A percentile compares a stretch with the other conserved stretches of the same genome.
Evolutionary conservation across 2,329 filamentous ascomycete species (phyloP).

Genomic region (Onygenales sp.): DNA sequence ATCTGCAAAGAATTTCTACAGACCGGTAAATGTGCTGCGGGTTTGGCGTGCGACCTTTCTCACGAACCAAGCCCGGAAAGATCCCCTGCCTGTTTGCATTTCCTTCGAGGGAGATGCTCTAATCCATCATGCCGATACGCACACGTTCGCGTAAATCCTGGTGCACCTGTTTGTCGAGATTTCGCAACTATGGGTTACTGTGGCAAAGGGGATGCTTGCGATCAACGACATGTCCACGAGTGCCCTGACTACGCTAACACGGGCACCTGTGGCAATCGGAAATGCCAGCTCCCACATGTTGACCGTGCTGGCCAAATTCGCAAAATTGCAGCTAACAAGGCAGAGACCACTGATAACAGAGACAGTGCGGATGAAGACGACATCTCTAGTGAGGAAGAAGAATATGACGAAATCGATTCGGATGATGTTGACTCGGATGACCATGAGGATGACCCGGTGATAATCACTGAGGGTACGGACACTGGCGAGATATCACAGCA

Average conservation of each 20-base stretch:
- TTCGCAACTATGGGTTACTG: constrained; percentile 89
- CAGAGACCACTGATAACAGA: constrained; percentile 20
- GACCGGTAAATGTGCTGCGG: constrained; percentile 66
- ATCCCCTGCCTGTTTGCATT: constrained; percentile 81
- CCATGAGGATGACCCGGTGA: constrained; percentile 32
- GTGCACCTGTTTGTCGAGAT: constrained; percentile 68
- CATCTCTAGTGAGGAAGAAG: constrained; percentile 68
- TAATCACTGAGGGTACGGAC: constrained; percentile 26
- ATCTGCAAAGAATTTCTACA: constrained; percentile 82
- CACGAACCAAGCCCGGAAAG: constrained; percentile 77
- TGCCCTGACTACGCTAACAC: constrained; percentile 93
- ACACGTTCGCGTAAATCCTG: constrained; percentile 68
- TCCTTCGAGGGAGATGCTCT: constrained; percentile 78
- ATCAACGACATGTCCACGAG: constrained; percentile 79
- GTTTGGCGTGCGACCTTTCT: constrained; percentile 78
- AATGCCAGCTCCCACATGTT: constrained; percentile 78
- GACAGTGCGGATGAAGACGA: constrained; percentile 43
- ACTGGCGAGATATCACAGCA: constrained; percentile 43
- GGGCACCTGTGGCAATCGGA: constrained; percentile 68
- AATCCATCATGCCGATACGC: constrained; percentile 80
- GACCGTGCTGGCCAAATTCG: constrained; percentile 75
- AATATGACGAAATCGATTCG: constrained; percentile 53
- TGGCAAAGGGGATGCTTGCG: constrained; percentile 66
- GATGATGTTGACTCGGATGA: constrained; percentile 71
- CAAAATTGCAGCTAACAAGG: constrained; percentile 42